phyloP scores from a whole-genome alignment of 2,329 filamentous ascomycete species.

The Epichloe elymi region DNA sequence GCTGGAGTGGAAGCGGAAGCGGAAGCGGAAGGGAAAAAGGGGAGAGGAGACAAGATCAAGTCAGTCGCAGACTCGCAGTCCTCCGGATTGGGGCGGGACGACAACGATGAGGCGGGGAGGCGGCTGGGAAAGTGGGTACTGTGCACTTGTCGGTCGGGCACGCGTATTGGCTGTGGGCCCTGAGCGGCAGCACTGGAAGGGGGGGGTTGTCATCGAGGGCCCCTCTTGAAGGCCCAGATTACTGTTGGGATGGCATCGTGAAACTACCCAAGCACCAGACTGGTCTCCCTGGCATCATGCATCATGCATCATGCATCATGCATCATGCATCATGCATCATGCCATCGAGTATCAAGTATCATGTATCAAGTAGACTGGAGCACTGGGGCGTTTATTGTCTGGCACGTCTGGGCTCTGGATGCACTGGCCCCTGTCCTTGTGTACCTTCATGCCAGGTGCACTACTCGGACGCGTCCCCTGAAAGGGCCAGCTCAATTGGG shows the following conservation, averaged over 20 bases:
- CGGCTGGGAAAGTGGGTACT: background rate
- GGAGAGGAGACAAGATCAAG: constrained; percentile 1
- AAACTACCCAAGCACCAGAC: too few species aligned
- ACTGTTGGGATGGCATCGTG: too few species aligned
- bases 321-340: too few species aligned
- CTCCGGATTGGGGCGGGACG: background rate
- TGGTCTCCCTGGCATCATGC: too few species aligned
- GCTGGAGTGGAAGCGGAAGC: background rate
- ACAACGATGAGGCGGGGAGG: constrained; percentile 1
- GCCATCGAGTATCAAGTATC: too few species aligned
- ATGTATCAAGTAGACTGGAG: background rate
- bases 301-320: too few species aligned
- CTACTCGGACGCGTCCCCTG: background rate
- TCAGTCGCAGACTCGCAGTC: background rate
- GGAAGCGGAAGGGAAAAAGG: background rate
- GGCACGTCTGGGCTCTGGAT: too few species aligned
- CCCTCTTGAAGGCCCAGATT: too few species aligned
- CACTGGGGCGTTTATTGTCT: background rate
- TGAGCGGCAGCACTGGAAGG: background rate
- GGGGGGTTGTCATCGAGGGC: too few species aligned
- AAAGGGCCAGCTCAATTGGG: background rate
- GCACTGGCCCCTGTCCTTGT: too few species aligned
- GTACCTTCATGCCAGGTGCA: background rate
- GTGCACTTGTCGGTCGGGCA: background rate
- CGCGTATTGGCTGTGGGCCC: background rate